Evolutionary conservation across 1,284 basidiomycete genomes (phyloP), one percentile per base, ranked within the genome.

Genomic region (Agaricales sp.): DNA sequence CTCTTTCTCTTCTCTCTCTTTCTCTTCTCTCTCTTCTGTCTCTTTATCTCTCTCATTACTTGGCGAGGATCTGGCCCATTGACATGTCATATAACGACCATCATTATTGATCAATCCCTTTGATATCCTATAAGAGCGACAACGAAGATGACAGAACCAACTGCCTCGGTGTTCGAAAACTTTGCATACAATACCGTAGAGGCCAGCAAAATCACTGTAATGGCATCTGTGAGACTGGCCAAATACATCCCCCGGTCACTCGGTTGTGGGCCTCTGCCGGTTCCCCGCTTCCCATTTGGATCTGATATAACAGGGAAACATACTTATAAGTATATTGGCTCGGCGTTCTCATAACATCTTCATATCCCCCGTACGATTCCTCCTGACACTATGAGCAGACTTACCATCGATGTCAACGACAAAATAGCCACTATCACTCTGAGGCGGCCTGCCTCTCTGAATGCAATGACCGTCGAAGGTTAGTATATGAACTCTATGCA

Each of bases 381-480:
- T 30, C 14, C 26, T 14, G 26, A 41, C 6, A 41, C n/a, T 4
- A 41, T 41, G 39, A 41, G 39, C 39, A n/a, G 39, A 18, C 6
- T 41, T 20, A 20, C 13, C 13, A 6, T 41, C 4, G 19, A n/a
- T 41, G 16, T 41, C 4, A 20, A 18, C 19, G 8, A 41, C 4
- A 18, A 18, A 8, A 82, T 86, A 52, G 83, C 83, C 11, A 84
- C 80, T 1, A 78, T 86, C 52, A 81, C 80, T 1, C 67, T 86
- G 46, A 77, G 81, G 52, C 70, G 78, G 18, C 80, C 82, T 2
- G 63, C 64, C 49, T 67, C 70, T 3, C 61, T 82, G 41, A 86
- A 86, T 57, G 78, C 83, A 1, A 63, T 86, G 43, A 79, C 73
- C 2, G 49, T 63, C 13, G 70, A 72, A 67, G 81, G 82, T 80